Conservation (phyloP, 2,329 filamentous ascomycete genomes). For the Furcasterigmium furcatum region DNA sequence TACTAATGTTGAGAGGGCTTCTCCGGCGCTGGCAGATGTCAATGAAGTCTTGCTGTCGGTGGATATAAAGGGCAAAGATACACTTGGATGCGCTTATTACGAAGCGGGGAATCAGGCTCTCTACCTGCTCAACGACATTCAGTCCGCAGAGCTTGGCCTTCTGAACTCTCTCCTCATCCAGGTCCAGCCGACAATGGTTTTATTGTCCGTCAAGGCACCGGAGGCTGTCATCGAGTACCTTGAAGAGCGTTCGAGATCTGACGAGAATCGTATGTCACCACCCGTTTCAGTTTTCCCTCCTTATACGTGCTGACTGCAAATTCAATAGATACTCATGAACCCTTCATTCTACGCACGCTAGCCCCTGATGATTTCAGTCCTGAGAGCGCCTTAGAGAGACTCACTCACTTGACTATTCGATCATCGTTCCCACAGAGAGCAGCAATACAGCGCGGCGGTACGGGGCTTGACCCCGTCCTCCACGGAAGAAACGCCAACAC, state of each 20-base stretch:
- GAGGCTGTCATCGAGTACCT: constrained; percentile 29
- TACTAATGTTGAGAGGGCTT: background rate
- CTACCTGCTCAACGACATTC: constrained; percentile 74
- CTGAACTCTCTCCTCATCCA: constrained; percentile 59
- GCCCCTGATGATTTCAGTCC: constrained; percentile 71
- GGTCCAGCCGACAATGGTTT: constrained; percentile 50
- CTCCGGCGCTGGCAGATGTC: background rate
- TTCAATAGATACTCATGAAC: background rate
- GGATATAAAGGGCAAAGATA: constrained; percentile 66
- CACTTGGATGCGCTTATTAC: constrained; percentile 83
- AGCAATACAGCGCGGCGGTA: background rate
- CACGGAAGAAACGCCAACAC: background rate
- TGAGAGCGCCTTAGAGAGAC: constrained; percentile 61
- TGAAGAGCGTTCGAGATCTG: constrained; percentile 14
- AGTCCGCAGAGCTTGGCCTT: constrained; percentile 64
- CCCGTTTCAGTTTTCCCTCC: no score
- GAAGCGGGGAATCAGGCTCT: constrained; percentile 66
- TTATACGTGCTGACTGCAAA: background rate
- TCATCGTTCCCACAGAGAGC: background rate
- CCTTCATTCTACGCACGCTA: constrained; percentile 57
- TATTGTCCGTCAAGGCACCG: constrained; percentile 46
- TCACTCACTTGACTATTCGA: constrained; percentile 57
- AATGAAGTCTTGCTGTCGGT: constrained; percentile 75
- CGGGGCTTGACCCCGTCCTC: background rate
- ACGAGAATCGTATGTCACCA: constrained; percentile 8